A percentile compares a stretch with the other conserved stretches of the same genome.
Conservation (phyloP, 345 rosid genomes). For the Erysimum cheiranthoides region DNA sequence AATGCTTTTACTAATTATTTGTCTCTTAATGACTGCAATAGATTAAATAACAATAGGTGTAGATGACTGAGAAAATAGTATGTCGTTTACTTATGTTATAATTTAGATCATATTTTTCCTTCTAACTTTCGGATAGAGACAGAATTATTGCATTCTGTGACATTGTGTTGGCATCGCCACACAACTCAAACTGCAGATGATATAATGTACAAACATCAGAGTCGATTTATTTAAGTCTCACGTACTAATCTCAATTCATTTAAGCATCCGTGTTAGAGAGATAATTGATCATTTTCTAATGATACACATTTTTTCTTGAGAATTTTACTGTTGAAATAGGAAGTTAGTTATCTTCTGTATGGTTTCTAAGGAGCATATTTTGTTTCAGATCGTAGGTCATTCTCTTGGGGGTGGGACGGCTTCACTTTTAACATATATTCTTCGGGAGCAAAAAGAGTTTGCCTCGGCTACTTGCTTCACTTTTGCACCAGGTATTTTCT, state of each 20-base stretch:
- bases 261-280: not conserved
- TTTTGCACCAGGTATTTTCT: constrained; percentile 79
- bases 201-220: constrained; percentile 4
- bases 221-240: not conserved
- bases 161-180: constrained; percentile 8
- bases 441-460: constrained; percentile 85
- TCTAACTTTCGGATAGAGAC: not conserved
- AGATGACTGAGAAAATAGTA: not conserved
- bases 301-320: not conserved
- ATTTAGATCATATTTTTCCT: not conserved
- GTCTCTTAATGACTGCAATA: not conserved
- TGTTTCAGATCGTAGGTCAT: constrained; percentile 90
- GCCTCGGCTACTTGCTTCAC: constrained; percentile 82
- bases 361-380: constrained; percentile 22
- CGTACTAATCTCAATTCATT: not conserved
- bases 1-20: not conserved
- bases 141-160: not conserved
- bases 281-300: not conserved
- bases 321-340: not conserved
- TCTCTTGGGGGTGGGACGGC: constrained; percentile 99
- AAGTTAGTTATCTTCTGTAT: constrained; percentile 13
- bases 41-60: constrained; percentile 10
- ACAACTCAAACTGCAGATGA: constrained; percentile 1
- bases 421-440: constrained; percentile 86
- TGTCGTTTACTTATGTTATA: not conserved